Evolutionary conservation across 371 early-diverging fungal species (phyloP).

Genomic region (Syncephalis plumigaleata): DNA sequence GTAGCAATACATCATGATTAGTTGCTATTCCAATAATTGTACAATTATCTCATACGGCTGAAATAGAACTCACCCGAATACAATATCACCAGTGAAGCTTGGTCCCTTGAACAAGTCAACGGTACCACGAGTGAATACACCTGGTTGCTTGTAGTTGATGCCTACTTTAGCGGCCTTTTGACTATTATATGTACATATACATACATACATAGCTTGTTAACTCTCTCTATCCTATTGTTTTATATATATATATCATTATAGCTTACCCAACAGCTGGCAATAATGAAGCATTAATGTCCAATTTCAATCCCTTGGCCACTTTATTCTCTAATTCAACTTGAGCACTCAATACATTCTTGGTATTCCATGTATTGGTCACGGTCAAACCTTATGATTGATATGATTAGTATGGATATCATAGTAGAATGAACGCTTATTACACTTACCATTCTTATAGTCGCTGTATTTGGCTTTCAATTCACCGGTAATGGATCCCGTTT

Average conservation of each 20-base stretch:
- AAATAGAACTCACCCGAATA: conserved; percentile 26
- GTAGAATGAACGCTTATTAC: too few relatives aligned
- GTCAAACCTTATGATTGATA: too few relatives aligned
- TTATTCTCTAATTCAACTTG: conserved; percentile 88
- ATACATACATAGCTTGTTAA: too few relatives aligned
- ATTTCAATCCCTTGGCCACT: conserved; percentile 57
- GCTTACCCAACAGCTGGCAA: conserved; percentile 17
- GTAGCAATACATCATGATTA: conserved; percentile 69
- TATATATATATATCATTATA: too few relatives aligned
- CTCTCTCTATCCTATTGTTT: too few relatives aligned
- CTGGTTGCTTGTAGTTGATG: conserved; percentile 69
- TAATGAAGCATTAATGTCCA: conserved; percentile 36
- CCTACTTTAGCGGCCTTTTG: conserved; percentile 53
- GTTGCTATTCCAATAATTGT: conserved; percentile 82
- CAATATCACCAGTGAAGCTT: conserved; percentile 50
- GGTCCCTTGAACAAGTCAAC: conserved; percentile 73
- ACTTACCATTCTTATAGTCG: conserved; percentile 68
- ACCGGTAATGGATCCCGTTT: conserved; percentile 81
- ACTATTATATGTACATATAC: conserved; percentile 8
- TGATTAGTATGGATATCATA: too few relatives aligned
- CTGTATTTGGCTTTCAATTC: conserved; percentile 93
- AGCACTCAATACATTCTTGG: conserved; percentile 76
- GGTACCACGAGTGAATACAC: conserved; percentile 46
- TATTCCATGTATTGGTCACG: conserved; percentile 91
- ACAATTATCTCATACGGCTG: conserved; percentile 45